Conservation (phyloP, 768 basidiomycete species). For the Amanita brunnescens region DNA sequence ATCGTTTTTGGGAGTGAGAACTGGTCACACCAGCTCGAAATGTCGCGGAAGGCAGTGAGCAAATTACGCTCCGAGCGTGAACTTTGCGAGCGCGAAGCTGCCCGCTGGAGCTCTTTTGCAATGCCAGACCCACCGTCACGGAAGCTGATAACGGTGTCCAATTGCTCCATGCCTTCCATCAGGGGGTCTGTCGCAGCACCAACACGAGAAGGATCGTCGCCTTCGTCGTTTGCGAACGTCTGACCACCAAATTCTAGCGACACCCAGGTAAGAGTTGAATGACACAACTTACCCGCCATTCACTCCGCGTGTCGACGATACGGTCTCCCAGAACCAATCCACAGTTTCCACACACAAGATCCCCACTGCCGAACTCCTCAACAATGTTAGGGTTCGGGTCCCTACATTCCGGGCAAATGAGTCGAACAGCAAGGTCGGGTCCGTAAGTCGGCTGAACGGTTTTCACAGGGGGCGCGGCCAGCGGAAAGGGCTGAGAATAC, state of each 20-base stretch:
- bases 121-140: conserved; percentile 92
- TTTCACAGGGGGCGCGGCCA: conserved; percentile 51
- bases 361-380: conserved; percentile 96
- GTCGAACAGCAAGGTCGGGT: conserved; percentile 78
- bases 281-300: conserved; percentile 80
- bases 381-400: conserved; percentile 90
- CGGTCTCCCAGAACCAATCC: conserved; percentile 93
- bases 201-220: conserved; percentile 99
- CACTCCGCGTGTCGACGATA: conserved; percentile 94
- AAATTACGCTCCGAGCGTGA: conserved; percentile 82
- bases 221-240: conserved; percentile 99
- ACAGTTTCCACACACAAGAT: conserved; percentile 91
- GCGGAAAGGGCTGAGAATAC: conserved; percentile 73
- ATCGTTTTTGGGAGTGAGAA: conserved; percentile 92
- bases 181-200: conserved; percentile 92
- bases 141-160: conserved; percentile 93
- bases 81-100: conserved; percentile 71
- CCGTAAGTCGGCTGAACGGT: conserved; percentile 54
- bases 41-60: conserved; percentile 83
- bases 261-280: conserved; percentile 8
- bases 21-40: conserved; percentile 89
- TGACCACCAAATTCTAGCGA: conserved; percentile 20
- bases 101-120: conserved; percentile 86
- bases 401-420: conserved; percentile 93
- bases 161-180: conserved; percentile 89